These are phyloP conservation scores for Termitomyces sp. DNA, from an alignment of 768 basidiomycete species.

Conservation along the genomic window DNA sequence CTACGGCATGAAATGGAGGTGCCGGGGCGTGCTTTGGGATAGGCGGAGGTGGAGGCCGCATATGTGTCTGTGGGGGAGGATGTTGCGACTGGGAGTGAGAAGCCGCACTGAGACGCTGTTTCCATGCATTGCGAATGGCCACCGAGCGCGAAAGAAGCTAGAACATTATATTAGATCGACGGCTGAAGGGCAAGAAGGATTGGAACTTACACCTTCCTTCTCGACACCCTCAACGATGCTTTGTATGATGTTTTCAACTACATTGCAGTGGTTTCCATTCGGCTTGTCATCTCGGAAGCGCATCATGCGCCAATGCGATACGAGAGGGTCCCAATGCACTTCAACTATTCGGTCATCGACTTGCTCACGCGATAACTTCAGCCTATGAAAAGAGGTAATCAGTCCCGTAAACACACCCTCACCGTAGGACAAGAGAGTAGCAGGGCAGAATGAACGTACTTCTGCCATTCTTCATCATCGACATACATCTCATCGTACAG, in stretches of 20 bases:
- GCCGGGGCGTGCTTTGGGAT: slow-evolving; percentile 14
- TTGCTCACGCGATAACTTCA: slow-evolving; percentile 83
- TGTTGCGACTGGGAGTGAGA: slow-evolving; percentile 19
- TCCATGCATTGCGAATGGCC: slow-evolving; percentile 70
- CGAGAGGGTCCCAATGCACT: slow-evolving; percentile 78
- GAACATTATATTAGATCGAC: slow-evolving; percentile 7
- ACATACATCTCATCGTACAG: slow-evolving; percentile 83
- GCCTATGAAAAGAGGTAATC: slow-evolving; percentile 35
- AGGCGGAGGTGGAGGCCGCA: slow-evolving; percentile 19
- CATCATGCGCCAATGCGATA: slow-evolving; percentile 80
- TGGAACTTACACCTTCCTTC: slow-evolving; percentile 63
- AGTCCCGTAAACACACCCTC: neutral
- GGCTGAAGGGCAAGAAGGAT: slow-evolving; percentile 2
- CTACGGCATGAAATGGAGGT: slow-evolving; percentile 25
- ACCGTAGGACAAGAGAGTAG: neutral
- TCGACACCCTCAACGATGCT: slow-evolving; percentile 95
- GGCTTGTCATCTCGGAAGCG: slow-evolving; percentile 94
- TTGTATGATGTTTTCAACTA: slow-evolving; percentile 84
- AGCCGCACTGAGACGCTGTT: slow-evolving; percentile 46
- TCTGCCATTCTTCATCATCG: slow-evolving; percentile 89
- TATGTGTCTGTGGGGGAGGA: slow-evolving; percentile 18
- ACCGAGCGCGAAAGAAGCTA: slow-evolving; percentile 66
- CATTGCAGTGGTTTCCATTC: slow-evolving; percentile 79
- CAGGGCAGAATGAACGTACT: slow-evolving; percentile 38
- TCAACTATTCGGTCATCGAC: slow-evolving; percentile 93